Base-by-base conservation (phyloP, 2,329 filamentous ascomycete species). In the Colletotrichum spinosum region DNA sequence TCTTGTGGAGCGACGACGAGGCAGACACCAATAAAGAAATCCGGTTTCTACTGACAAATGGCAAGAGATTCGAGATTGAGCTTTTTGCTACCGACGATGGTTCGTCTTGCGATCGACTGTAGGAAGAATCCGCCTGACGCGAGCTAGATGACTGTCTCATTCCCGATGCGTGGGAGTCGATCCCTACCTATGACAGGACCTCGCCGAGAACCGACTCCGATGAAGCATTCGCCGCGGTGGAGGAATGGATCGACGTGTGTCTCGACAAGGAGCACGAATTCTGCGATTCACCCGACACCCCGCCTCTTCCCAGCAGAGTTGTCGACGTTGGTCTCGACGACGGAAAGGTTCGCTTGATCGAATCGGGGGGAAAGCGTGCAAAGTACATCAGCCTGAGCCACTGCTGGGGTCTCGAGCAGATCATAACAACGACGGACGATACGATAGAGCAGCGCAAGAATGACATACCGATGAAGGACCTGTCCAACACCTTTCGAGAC, bases 401-500 rank as follows among this genome's bases (percentile, higher is more conserved):
- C 44, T 68, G 69, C 34, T 70, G 69, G 69, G 68, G 68, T n/a
- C 37, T 34, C 2, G 33, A 52, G 9, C 53, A 39, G 11, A 46
- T 15, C 17, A 37, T 53, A 6, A 46, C 37, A 25, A 48, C 67
- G 5, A 59, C 39, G 11, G 53, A 54, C 1, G 49, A 39, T 7
- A 67, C 56, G 17, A 17, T 59, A 8, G 38, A 35, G 1, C 35
- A 62, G 17, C 61, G 46, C 48, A 52, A 39, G 41, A 41, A 45
- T 41, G 37, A 48, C 37, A 50, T 67, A 42, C 34, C 35, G 11
- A 37, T 55, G 13, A 54, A 41, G 6, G 25, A 51, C 2, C 56
- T 74, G 9, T 67, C 73, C 35, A 51, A 54, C 15, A 69, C 69
- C 2, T 52, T 74, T 13, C 65, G 64, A 55, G 72, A 75, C 42